Conservation (phyloP, 306 rosid genomes). For the Urtica urens region DNA sequence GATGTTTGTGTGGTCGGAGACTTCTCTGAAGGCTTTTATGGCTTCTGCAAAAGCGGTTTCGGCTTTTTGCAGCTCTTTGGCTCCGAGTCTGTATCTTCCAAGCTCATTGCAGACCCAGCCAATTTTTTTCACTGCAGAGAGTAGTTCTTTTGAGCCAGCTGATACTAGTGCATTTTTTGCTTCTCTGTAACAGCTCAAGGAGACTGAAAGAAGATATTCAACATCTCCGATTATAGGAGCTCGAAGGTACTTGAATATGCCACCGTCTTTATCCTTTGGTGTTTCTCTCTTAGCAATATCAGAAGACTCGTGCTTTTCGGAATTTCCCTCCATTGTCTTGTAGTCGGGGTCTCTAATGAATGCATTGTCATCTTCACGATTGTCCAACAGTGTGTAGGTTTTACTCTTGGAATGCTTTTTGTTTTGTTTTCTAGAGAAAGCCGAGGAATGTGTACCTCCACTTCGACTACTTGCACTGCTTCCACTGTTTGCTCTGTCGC, state of each 20-base stretch:
- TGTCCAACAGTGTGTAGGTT: constrained; percentile 30
- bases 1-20: constrained; percentile 79
- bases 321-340: background rate
- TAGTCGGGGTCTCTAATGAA: constrained; percentile 18
- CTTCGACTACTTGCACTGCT: constrained; percentile 85
- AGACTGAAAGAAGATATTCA: constrained; percentile 51
- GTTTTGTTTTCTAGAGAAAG: constrained; percentile 50
- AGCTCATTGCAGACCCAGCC: constrained; percentile 96
- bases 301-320: constrained; percentile 11
- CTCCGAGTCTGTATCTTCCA: constrained; percentile 70
- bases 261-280: constrained; percentile 55
- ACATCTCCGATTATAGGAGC: constrained; percentile 48
- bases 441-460: constrained; percentile 22
- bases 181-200: constrained; percentile 73
- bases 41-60: constrained; percentile 73
- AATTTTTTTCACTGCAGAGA: constrained; percentile 55
- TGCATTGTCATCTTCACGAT: constrained; percentile 22
- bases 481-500: constrained; percentile 97
- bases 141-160: constrained; percentile 55
- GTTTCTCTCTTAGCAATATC: constrained; percentile 30
- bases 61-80: constrained; percentile 59
- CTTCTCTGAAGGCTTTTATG: constrained; percentile 77
- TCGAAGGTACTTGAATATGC: constrained; percentile 75
- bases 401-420: constrained; percentile 37
- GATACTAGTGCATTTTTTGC: constrained; percentile 61